Conservation (phyloP, 2,329 filamentous ascomycete genomes). For the Fusarium sp. region DNA sequence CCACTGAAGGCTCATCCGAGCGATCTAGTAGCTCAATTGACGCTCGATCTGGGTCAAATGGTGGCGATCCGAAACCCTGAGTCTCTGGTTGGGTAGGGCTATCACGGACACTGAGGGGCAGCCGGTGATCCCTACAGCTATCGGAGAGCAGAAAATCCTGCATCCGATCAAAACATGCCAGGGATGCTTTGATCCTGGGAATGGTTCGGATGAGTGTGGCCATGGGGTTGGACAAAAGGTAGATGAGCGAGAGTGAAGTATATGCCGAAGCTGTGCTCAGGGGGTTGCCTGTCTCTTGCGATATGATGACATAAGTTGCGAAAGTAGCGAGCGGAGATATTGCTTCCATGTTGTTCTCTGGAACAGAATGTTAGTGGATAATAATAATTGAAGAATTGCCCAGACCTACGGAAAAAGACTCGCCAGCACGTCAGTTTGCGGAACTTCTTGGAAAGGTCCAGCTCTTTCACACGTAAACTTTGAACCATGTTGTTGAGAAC, state of each 20-base stretch:
- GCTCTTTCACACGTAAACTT: constrained; percentile 3
- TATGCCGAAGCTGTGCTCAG: constrained; percentile 24
- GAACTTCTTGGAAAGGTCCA: constrained; percentile 9
- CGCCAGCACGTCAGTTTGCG: constrained; percentile 14
- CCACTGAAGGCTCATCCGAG: background rate
- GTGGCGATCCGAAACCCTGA: rapidly evolving
- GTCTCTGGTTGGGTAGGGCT: background rate
- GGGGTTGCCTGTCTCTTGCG: constrained; percentile 16
- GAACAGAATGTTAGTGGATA: rapidly evolving
- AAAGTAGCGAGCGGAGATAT: constrained; percentile 21
- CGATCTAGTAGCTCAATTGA: background rate
- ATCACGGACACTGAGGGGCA: background rate
- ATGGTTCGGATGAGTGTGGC: constrained; percentile 10
- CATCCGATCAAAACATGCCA: constrained; percentile 19
- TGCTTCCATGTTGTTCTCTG: constrained; percentile 8
- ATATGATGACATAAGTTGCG: constrained; percentile 26
- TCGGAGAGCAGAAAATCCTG: constrained; percentile 12
- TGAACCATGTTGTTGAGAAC: constrained; percentile 21
- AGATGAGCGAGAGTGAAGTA: constrained; percentile 27
- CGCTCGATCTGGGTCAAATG: too few species aligned
- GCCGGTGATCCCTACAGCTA: constrained; percentile 20
- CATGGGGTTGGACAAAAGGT: constrained; percentile 20
- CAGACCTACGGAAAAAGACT: background rate
- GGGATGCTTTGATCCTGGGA: constrained; percentile 5
- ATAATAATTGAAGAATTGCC: rapidly evolving